Percentiles rank a stretch among this genome's conserved stretches.
These are phyloP conservation scores for Stachybotrys chartarum DNA, from an alignment of 2,329 filamentous ascomycete species.

Conservation along the genomic window DNA sequence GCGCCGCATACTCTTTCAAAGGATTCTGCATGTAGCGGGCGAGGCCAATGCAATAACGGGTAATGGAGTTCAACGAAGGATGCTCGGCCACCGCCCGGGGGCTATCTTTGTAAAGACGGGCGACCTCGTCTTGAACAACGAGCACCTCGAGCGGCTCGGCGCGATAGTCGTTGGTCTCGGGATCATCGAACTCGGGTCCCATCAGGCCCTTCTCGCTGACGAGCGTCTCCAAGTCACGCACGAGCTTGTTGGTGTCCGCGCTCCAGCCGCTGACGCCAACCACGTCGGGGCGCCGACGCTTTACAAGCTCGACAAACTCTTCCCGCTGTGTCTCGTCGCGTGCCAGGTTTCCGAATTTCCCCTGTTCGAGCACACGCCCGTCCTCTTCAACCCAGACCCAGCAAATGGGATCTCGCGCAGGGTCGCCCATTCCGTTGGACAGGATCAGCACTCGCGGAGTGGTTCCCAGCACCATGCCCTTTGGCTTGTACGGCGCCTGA, in stretches of 20 bases:
- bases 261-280: conserved; percentile 85
- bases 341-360: conserved; percentile 75
- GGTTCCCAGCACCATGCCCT: conserved; percentile 84
- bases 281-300: conserved; percentile 78
- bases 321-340: conserved; percentile 60
- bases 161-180: conserved; percentile 66
- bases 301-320: conserved; percentile 71
- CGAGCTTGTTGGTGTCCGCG: conserved; percentile 76
- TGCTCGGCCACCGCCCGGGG: conserved; percentile 72
- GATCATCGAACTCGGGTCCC: conserved; percentile 74
- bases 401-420: conserved; percentile 68
- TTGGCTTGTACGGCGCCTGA: conserved; percentile 92
- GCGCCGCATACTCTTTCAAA: conserved; percentile 89
- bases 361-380: conserved; percentile 80
- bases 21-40: conserved; percentile 92
- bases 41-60: conserved; percentile 82
- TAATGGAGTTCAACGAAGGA: conserved; percentile 69
- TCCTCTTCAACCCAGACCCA: conserved; percentile 95
- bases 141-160: conserved; percentile 80
- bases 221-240: conserved; percentile 72
- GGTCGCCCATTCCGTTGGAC: conserved; percentile 75
- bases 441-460: conserved; percentile 79
- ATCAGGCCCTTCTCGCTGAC: conserved; percentile 71
- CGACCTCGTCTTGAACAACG: conserved; percentile 92
- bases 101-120: conserved; percentile 91